Percentiles rank a stretch among this genome's conserved stretches.
phyloP scores from a whole-genome alignment of 1,284 basidiomycete genomes.

The Ceratobasidium theobromae region DNA sequence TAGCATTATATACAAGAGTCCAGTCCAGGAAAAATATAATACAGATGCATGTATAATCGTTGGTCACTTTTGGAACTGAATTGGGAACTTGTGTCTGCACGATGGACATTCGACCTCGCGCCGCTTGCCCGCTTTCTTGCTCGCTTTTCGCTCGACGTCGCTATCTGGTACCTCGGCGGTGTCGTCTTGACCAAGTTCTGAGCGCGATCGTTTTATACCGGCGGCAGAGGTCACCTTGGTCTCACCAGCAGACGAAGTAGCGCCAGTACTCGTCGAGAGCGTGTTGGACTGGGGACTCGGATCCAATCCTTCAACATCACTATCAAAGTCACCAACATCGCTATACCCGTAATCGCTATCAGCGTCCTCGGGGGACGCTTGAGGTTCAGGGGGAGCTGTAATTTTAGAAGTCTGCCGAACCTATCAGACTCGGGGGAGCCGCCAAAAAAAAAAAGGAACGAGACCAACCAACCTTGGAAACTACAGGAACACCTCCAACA shows the following conservation, averaged over 20 bases:
- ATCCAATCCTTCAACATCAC: neutral
- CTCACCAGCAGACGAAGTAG: neutral
- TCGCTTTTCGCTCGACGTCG: neutral
- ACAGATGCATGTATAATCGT: too few relatives aligned
- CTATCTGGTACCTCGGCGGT: constrained; percentile 47
- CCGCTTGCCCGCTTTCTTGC: neutral
- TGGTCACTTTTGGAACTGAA: neutral
- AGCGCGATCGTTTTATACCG: neutral
- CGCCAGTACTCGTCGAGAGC: neutral
- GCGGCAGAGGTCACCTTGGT: neutral
- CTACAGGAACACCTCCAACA: neutral
- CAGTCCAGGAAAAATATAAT: neutral
- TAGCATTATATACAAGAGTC: neutral
- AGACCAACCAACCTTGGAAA: neutral
- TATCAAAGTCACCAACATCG: neutral
- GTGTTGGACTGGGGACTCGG: constrained; percentile 1
- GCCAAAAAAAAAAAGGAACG: too few relatives aligned
- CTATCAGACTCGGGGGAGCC: too few relatives aligned
- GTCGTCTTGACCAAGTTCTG: constrained; percentile 38
- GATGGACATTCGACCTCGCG: neutral
- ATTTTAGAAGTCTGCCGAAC: too few relatives aligned
- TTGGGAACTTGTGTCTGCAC: constrained; percentile 1
- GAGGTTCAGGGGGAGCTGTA: too few relatives aligned
- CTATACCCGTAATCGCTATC: neutral
- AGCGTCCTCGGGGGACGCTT: constrained; percentile 3